Evolutionary conservation across 1,139 yeast species (phyloP), one percentile per base, ranked within the genome.

Genomic region (Kluyveromyces marxianus): DNA sequence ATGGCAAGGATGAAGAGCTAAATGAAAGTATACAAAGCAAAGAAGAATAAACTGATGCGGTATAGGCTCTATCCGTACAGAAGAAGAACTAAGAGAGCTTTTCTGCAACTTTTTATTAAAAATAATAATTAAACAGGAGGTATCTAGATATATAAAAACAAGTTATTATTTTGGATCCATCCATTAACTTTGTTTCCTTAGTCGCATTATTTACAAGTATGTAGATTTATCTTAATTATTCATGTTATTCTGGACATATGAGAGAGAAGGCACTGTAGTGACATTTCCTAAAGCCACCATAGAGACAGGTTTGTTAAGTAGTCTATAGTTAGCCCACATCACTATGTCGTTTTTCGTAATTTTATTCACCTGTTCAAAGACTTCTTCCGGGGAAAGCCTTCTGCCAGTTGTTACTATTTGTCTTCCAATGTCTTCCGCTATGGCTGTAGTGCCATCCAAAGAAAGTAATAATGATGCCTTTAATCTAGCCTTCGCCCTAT

Each of bases 351-450:
- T 75, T 58, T 78, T 83, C 6, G 89, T 77, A 48, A 92, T 86
- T 42, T 77, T 70, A 57, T 89, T 90, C 25, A 92, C 95, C 53
- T 85, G 76, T 54, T 81, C 80, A 64, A 90, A 92, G 8, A 90
- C 94, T 57, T 90, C 95, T 65, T 87, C 96, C 3, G 98, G 97
- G 14, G 94, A 76, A 57, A 88, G 74, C 62, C 97, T 79, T 60
- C 76, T 81, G 35, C 98, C 98, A 3, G 97, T 90, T 47, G 96
- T 90, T 42, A 92, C 95, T 51, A 92, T 75, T 67, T 94, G 98
- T 65, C 98, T 82, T 35, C 98, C 98, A 58, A 94, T 88, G 68
- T 92, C 98, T 67, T 92, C 99, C 32, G 97, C 97, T 49, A 90
- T 83, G 3, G 97, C 94, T 4, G 97, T 89, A 25, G 96, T 83